Percentiles rank a stretch among this genome's conserved stretches.
phyloP scores from a whole-genome alignment of 257 asterid genomes.

The Jaltomata sinuosa region DNA sequence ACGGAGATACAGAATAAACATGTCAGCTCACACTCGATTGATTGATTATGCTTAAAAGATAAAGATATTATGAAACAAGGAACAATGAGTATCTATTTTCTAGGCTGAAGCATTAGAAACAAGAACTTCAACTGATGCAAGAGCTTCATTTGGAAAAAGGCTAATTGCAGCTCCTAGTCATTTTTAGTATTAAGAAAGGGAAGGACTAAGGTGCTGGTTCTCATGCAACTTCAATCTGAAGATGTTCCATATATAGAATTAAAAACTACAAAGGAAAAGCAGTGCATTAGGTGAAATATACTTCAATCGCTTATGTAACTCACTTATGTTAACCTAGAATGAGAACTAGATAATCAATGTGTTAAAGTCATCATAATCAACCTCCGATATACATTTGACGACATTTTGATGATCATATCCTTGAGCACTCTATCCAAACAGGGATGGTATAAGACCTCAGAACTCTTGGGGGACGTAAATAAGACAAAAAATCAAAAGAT shows the following conservation, averaged over 20 bases:
- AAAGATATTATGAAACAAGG: neutral
- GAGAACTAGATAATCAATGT: neutral
- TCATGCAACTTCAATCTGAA: neutral
- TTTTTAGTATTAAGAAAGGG: neutral
- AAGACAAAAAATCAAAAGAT: neutral
- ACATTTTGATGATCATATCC: neutral
- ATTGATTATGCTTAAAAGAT: neutral
- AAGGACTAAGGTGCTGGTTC: neutral
- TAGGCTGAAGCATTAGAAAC: neutral
- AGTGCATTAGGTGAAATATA: neutral
- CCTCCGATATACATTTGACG: neutral
- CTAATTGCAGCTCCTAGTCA: neutral
- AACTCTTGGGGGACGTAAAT: neutral
- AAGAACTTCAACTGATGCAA: neutral
- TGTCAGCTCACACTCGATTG: neutral
- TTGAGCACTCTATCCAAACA: neutral
- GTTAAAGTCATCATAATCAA: neutral
- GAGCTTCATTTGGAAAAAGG: neutral
- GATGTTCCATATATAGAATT: neutral
- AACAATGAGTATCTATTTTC: neutral
- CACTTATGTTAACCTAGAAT: neutral
- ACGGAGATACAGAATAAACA: neutral
- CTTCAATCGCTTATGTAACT: neutral
- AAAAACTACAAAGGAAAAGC: neutral
- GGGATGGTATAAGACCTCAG: neutral